Evolutionary conservation across 2,329 filamentous ascomycete genomes (phyloP).

Genomic region (Xylaria sp.): DNA sequence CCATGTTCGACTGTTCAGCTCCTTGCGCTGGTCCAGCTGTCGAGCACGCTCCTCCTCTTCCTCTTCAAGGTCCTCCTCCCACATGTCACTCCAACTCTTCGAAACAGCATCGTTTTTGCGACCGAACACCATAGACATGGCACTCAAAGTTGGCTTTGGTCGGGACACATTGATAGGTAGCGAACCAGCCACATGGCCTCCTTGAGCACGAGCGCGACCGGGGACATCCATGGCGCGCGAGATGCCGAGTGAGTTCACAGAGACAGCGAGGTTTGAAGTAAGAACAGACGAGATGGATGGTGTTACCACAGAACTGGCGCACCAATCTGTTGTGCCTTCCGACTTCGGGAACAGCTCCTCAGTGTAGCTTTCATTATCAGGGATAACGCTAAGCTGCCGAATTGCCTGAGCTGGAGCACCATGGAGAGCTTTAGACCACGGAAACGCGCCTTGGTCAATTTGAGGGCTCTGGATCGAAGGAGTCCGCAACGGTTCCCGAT

Average conservation of each 20-base stretch:
- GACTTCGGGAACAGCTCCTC: constrained; percentile 88
- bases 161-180: constrained; percentile 82
- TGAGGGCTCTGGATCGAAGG: constrained; percentile 91
- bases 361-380: constrained; percentile 76
- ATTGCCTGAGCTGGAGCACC: constrained; percentile 71
- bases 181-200: constrained; percentile 68
- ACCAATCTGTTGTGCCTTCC: constrained; percentile 76
- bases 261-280: constrained; percentile 80
- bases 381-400: constrained; percentile 87
- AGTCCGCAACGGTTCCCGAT: constrained; percentile 93
- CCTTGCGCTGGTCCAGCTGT: constrained; percentile 64
- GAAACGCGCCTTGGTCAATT: constrained; percentile 82
- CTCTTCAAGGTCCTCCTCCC: constrained; percentile 88
- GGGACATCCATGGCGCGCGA: constrained; percentile 50
- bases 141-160: constrained; percentile 68
- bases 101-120: constrained; percentile 79
- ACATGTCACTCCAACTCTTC: constrained; percentile 99
- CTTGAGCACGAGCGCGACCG: constrained; percentile 56
- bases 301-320: constrained; percentile 74
- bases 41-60: constrained; percentile 69
- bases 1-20: constrained; percentile 77
- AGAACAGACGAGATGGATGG: constrained; percentile 84
- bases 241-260: constrained; percentile 75
- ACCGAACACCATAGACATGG: constrained; percentile 81
- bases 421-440: constrained; percentile 91